Percentiles rank a stretch among this genome's conserved stretches.
phyloP scores from a whole-genome alignment of 345 rosid genomes.

The Melaleuca alternifolia region DNA sequence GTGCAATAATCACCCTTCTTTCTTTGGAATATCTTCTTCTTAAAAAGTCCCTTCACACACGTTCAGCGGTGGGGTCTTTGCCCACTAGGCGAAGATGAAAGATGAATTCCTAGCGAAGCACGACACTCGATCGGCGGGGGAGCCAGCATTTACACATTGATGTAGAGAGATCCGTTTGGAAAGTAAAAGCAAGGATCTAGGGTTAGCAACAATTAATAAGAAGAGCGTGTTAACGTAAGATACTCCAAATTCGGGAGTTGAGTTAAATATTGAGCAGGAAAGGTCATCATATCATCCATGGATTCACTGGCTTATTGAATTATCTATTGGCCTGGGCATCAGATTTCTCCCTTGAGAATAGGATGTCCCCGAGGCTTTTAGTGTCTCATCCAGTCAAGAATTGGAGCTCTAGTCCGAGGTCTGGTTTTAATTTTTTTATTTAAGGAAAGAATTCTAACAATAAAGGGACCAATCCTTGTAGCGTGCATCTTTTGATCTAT shows the following conservation, averaged over 20 bases:
- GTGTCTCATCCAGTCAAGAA: not conserved
- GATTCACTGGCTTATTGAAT: not conserved
- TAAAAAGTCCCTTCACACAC: not conserved
- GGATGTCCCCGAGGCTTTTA: not conserved
- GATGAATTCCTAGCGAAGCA: not conserved
- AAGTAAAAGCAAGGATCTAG: not conserved
- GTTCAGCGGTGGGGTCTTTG: not conserved
- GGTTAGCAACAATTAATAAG: not conserved
- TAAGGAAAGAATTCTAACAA: not conserved
- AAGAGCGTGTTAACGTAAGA: not conserved
- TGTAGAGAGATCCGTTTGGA: not conserved
- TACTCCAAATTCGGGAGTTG: not conserved
- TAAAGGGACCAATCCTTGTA: accelerated
- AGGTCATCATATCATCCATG: not conserved
- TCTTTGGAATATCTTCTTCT: not conserved
- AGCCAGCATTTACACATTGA: not conserved
- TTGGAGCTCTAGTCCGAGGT: accelerated
- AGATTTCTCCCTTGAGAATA: not conserved
- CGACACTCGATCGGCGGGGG: not conserved
- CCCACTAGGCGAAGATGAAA: not conserved
- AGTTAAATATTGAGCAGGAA: not conserved
- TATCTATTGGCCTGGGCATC: not conserved
- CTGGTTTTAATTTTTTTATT: not conserved
- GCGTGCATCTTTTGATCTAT: accelerated
- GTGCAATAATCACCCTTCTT: not conserved